Base-by-base conservation (phyloP, 2,329 filamentous ascomycete species). In the Exserohilum rostratum region DNA sequence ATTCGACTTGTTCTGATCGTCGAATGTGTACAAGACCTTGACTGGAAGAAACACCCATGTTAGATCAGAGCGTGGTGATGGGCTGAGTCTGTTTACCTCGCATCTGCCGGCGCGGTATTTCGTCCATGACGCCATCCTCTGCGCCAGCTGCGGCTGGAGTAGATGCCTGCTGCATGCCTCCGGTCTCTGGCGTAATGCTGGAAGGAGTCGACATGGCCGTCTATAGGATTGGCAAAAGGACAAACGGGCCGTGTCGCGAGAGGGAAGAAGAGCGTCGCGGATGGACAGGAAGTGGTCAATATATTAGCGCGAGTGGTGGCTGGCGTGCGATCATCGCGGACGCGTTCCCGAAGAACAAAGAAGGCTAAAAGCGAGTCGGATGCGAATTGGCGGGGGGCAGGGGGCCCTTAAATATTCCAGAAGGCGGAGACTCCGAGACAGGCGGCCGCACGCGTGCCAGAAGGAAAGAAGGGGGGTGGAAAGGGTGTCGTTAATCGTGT, bases 1-100 rank as follows among this genome's bases (percentile, higher is more conserved):
- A 72, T 93, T 93, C 61, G 91, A 88, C 77, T 92, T 92, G 78
- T 87, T 89, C 64, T 93, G 88, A 71, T 88, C 87, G 75, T 98
- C 93, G 78, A 98, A 97, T 29, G 92, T 96, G 78, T 98, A 99
- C 57, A 96, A 87, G 45, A 98, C 90, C 82, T 98, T 98, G 76
- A 98, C 93, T 96, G 76, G n/a, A 61, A 61, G 20, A 9, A 29
- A 50, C 13, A 39, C 18, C 43, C 9, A 18, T 35, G 60, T 69
- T 61, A 69, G 66, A 69, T 43, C 42, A 40, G 35, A 34, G 37
- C 46, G 17, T 35, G 46, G 25, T 34, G 34, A 18, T 45, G 30
- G 44, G 58, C 35, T 56, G 55, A 46, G 54, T 57, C 47, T 54
- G 59, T 73, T 69, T 74, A 75, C 76, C 76, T 77, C 79, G 77